Base-by-base conservation (phyloP, 176 grass and related monocot genomes). In the Olyra latifolia region DNA sequence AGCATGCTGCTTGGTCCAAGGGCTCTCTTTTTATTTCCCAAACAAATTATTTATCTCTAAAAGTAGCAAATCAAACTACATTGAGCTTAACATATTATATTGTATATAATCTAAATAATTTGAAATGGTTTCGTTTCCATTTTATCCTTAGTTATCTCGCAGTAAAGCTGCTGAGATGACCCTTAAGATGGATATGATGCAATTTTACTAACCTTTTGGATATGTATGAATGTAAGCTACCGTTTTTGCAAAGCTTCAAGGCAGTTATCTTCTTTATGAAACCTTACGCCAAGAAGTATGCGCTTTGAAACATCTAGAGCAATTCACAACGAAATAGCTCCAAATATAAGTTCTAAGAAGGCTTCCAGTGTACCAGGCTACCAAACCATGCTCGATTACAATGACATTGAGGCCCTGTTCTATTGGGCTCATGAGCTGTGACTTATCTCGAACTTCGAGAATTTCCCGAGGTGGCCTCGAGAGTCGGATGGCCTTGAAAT, bases 301-400 rank as follows among this genome's bases (percentile, higher is more conserved):
- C 9, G 13, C 0, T 6, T 25, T 17, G 10, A 16, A 70, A 60
- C 17, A 22, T 10, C 32, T 35, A 4, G 49, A 30, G 70, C 6
- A 53, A 54, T 35, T 54, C 12, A 61, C 23, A 88, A 42, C 52
- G 9, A 79, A 83, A 74, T 41, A 69, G 19, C 24, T 16, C 25
- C 3, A 15, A 19, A 67, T 24, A 67, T 53, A 30, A 44, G 62
- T 44, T 25, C 6, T 53, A 38, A 8, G 61, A 45, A 69, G 4
- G 4, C 16, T 53, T 13, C 6, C 4, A 15, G 16, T 23, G 30
- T 28, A 29, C 1, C 10, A 64, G 16, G 43, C 6, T 20, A 66
- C 14, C 24, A 11, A 15, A 9, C 5, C 8, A 29, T 8, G 41
- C 0, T 68, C 8, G 48, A 58, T 42, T 61, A 81, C 30, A 75